A percentile compares a stretch with the other conserved stretches of the same genome.
phyloP scores from a whole-genome alignment of 208 protist species.

The Paratrypanosoma confusum region DNA sequence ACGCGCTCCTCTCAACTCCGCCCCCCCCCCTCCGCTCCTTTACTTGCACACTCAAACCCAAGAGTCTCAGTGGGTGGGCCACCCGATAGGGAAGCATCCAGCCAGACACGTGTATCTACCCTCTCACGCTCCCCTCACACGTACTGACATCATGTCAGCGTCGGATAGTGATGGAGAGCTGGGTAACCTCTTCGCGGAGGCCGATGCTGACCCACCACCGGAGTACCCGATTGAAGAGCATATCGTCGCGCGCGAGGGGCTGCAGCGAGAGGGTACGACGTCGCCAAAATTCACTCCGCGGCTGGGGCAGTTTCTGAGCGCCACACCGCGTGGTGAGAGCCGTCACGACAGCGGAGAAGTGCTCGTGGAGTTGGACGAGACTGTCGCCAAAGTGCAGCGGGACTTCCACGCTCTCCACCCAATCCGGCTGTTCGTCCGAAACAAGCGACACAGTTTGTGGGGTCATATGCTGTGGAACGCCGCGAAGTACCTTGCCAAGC shows the following conservation, averaged over 20 bases:
- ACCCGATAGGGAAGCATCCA: no score
- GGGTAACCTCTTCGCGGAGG: slow-evolving; percentile 36
- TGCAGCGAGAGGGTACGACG: slow-evolving; percentile 35
- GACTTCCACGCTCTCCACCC: no score
- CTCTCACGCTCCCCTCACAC: no score
- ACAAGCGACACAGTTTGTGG: slow-evolving; percentile 82
- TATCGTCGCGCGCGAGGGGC: slow-evolving; percentile 25
- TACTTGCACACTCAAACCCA: no score
- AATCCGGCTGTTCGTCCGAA: slow-evolving; percentile 49
- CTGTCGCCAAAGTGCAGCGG: slow-evolving; percentile 4
- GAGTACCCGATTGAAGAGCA: slow-evolving; percentile 49
- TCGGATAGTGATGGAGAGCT: slow-evolving; percentile 33
- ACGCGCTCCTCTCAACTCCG: no score
- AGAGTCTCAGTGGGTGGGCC: no score
- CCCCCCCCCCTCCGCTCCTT: no score
- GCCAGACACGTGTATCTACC: no score
- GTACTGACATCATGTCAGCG: slow-evolving; percentile 5
- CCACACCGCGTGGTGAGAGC: neutral
- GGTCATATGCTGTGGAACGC: slow-evolving; percentile 83
- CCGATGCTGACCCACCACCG: slow-evolving; percentile 7
- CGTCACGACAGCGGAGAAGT: neutral
- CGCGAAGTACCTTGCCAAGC: slow-evolving; percentile 80
- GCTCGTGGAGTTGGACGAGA: slow-evolving; percentile 5
- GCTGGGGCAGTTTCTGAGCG: slow-evolving; percentile 31
- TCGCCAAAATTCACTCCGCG: slow-evolving; percentile 34